Evolutionary conservation across 202 grass and related monocot species (phyloP).

Genomic region (Musa balbisiana): DNA sequence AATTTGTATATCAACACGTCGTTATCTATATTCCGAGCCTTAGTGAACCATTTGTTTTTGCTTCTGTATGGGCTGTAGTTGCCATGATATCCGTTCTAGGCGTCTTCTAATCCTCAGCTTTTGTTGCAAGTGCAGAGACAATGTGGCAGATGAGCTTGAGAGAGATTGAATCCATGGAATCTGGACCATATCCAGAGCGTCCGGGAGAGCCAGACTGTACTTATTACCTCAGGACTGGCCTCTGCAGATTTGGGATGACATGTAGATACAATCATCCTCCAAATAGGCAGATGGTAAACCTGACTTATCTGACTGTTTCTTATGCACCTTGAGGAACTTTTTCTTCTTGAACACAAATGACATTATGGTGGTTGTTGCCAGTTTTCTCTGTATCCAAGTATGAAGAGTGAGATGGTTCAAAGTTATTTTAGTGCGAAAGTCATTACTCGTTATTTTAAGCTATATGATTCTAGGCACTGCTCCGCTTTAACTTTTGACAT

Average conservation of each 20-base stretch:
- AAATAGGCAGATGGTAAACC: slow-evolving; percentile 78
- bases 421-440: background rate
- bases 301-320: background rate
- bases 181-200: slow-evolving; percentile 68
- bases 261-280: slow-evolving; percentile 97
- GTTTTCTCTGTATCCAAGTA: background rate
- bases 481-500: background rate
- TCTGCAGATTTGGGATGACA: slow-evolving; percentile 81
- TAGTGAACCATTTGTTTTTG: background rate
- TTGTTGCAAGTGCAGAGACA: slow-evolving; percentile 50
- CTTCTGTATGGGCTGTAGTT: background rate
- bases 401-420: background rate
- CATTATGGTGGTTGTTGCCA: background rate
- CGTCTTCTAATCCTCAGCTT: background rate
- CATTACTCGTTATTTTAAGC: background rate
- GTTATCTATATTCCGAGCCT: too few species aligned
- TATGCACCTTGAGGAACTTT: background rate
- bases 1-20: background rate
- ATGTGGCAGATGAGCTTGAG: slow-evolving; percentile 82
- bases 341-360: background rate
- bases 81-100: background rate
- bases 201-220: slow-evolving; percentile 81
- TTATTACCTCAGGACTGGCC: slow-evolving; percentile 98
- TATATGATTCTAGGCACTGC: background rate
- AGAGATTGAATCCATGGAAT: slow-evolving; percentile 38